Conservation (phyloP, 2,329 filamentous ascomycete genomes). For the Beauveria medogensis region DNA sequence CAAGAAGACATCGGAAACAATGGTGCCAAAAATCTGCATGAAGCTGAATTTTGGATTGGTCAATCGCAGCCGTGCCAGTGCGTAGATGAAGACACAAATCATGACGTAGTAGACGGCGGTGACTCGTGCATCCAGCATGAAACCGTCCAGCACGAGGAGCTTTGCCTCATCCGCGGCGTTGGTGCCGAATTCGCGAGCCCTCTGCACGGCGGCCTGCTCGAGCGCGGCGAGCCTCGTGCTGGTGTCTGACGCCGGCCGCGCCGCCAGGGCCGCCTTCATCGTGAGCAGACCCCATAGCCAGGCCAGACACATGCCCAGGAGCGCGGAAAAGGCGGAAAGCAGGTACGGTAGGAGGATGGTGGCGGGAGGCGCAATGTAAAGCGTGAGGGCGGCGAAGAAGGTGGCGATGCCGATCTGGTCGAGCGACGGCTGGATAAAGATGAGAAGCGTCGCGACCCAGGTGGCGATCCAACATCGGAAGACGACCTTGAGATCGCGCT, state of each 20-base stretch:
- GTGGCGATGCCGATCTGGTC: conserved; percentile 32
- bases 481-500: conserved; percentile 36
- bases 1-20: conserved; percentile 37
- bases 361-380: conserved; percentile 37
- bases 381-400: conserved; percentile 34
- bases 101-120: conserved; percentile 29
- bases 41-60: conserved; percentile 37
- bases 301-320: conserved; percentile 37
- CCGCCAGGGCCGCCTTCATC: conserved; percentile 39
- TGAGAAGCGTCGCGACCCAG: conserved; percentile 37
- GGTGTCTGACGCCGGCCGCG: conserved; percentile 30
- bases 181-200: conserved; percentile 21
- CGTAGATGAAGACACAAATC: conserved; percentile 36
- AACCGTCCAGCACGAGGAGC: conserved; percentile 32
- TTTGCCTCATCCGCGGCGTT: conserved; percentile 21
- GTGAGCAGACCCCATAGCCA: conserved; percentile 42
- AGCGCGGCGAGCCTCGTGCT: conserved; percentile 25
- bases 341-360: conserved; percentile 38
- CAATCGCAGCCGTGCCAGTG: conserved; percentile 32
- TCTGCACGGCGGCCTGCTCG: conserved; percentile 25
- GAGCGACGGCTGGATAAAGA: conserved; percentile 36
- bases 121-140: conserved; percentile 39
- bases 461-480: conserved; percentile 37
- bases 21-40: conserved; percentile 37
- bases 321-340: conserved; percentile 31